A percentile compares a stretch with the other conserved stretches of the same genome.
Evolutionary conservation across 306 rosid genomes (phyloP).

Genomic region (Prunus fruticosa): DNA sequence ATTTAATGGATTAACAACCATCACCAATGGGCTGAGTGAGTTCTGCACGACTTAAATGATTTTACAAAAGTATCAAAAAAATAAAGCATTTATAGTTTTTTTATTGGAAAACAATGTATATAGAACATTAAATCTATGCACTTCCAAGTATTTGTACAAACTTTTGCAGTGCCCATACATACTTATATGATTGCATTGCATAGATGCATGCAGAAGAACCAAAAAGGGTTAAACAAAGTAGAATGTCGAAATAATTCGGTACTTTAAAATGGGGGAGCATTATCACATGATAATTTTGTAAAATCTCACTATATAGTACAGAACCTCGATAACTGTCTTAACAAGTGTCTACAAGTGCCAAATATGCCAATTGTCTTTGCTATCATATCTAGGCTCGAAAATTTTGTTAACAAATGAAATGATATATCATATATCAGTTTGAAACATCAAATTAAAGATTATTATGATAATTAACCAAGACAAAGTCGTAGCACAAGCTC

Average conservation of each 20-base stretch:
- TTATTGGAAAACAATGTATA: background rate
- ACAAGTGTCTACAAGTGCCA: background rate
- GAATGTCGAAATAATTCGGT: background rate
- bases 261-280: background rate
- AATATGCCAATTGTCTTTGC: background rate
- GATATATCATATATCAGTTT: background rate
- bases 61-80: background rate
- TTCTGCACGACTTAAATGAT: background rate
- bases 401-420: no score
- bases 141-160: background rate
- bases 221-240: background rate
- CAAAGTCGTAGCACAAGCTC: background rate
- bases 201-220: background rate
- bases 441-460: background rate
- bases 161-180: background rate
- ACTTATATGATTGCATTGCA: background rate
- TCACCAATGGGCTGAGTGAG: background rate
- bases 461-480: background rate
- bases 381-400: background rate
- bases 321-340: background rate
- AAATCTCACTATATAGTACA: background rate
- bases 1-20: slow-evolving; percentile 4
- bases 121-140: background rate
- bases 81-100: background rate
- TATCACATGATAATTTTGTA: background rate